These are phyloP conservation scores for Castanea mollissima DNA, from an alignment of 306 rosid species.

Conservation along the genomic window DNA sequence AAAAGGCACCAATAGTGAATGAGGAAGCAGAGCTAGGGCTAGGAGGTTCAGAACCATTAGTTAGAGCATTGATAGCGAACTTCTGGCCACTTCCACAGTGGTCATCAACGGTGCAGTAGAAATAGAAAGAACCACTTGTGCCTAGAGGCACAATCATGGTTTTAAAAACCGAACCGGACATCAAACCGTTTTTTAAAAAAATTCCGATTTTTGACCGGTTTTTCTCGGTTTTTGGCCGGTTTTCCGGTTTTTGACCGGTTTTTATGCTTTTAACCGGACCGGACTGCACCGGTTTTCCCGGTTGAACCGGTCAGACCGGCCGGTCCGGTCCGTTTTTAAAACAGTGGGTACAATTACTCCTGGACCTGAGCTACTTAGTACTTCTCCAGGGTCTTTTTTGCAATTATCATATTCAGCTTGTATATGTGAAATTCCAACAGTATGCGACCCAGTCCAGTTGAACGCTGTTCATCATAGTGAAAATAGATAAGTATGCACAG, in stretches of 20 bases:
- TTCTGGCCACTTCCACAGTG: conserved; percentile 32
- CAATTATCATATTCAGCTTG: conserved; percentile 20
- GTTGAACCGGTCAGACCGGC: no score
- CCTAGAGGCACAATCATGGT: no score
- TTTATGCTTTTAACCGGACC: no score
- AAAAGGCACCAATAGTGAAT: background rate
- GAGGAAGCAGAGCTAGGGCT: conserved; percentile 5
- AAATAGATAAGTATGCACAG: background rate
- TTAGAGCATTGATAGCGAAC: conserved; percentile 14
- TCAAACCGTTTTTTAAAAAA: no score
- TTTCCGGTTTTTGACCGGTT: no score
- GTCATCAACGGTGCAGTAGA: conserved; percentile 24
- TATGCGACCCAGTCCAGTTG: conserved; percentile 21
- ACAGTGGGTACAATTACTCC: no score
- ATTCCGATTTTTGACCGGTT: no score
- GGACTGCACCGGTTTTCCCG: no score
- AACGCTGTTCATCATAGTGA: conserved; percentile 21
- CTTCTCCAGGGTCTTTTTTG: background rate
- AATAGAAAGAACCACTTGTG: conserved; percentile 5
- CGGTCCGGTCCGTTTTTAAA: no score
- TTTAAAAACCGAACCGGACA: no score
- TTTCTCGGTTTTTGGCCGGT: no score
- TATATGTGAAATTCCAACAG: background rate
- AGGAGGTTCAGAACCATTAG: background rate
- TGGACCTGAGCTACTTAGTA: no score